phyloP scores from a whole-genome alignment of 148 eudicot genomes.

The Rhododendron mucronatum region DNA sequence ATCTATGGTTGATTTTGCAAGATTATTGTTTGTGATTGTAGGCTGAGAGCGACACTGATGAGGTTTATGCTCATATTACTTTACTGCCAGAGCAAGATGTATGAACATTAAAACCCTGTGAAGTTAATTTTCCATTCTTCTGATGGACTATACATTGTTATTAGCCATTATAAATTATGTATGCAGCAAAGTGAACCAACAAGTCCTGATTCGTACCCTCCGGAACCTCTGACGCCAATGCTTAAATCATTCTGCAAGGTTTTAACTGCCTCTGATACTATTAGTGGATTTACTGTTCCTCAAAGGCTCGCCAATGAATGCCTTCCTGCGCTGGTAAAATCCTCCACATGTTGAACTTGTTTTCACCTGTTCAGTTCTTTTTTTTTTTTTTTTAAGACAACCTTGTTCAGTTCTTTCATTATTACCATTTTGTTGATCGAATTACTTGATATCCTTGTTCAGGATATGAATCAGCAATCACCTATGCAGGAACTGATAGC shows the following conservation, averaged over 20 bases:
- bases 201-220: conserved; percentile 46
- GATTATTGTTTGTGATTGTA: conserved; percentile 30
- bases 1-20: background rate
- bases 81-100: conserved; percentile 73
- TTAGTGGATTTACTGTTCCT: conserved; percentile 87
- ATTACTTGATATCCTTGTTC: too few species aligned
- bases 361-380: background rate
- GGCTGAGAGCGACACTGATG: conserved; percentile 96
- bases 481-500: too few species aligned
- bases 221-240: conserved; percentile 56
- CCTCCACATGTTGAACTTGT: background rate
- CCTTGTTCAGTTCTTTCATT: too few species aligned
- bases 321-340: conserved; percentile 77
- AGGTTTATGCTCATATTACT: conserved; percentile 85
- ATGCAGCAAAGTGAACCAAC: conserved; percentile 63
- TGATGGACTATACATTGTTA: background rate
- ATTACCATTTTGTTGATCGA: too few species aligned
- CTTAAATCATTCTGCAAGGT: conserved; percentile 80
- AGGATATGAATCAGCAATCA: too few species aligned
- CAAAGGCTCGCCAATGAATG: conserved; percentile 89
- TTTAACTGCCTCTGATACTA: conserved; percentile 86
- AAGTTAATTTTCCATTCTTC: background rate
- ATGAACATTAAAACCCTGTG: conserved; percentile 15
- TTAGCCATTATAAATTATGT: background rate
- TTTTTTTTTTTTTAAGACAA: background rate